Evolutionary conservation across 2,329 filamentous ascomycete species (phyloP).

Genomic region (Cordyceps cateniannulata): DNA sequence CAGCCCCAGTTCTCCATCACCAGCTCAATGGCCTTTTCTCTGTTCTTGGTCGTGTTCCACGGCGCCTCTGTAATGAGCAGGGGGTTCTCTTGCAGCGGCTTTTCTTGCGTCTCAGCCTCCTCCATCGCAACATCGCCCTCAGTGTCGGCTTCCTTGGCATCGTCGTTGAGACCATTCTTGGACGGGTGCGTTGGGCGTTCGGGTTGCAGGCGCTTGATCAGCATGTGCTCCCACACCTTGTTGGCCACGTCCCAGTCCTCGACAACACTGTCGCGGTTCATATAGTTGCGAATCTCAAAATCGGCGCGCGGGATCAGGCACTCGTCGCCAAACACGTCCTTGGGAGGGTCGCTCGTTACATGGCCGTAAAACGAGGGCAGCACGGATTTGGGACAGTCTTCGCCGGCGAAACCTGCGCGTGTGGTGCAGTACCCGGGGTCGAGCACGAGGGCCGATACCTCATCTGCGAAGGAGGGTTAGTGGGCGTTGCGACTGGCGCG

Average conservation of each 20-base stretch:
- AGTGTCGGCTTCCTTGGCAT: slow-evolving; percentile 50
- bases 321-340: slow-evolving; percentile 81
- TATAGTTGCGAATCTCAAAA: slow-evolving; percentile 86
- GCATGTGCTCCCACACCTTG: slow-evolving; percentile 86
- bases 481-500: slow-evolving; percentile 5
- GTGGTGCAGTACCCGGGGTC: slow-evolving; percentile 89
- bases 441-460: slow-evolving; percentile 93
- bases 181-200: slow-evolving; percentile 61
- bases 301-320: slow-evolving; percentile 69
- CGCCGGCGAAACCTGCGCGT: slow-evolving; percentile 92
- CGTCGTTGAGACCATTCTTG: slow-evolving; percentile 75
- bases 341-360: slow-evolving; percentile 38
- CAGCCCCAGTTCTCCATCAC: slow-evolving; percentile 96
- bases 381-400: slow-evolving; percentile 93
- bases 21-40: slow-evolving; percentile 92
- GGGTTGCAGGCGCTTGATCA: slow-evolving; percentile 81
- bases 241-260: slow-evolving; percentile 94
- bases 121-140: slow-evolving; percentile 57
- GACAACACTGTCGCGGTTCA: slow-evolving; percentile 80
- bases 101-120: slow-evolving; percentile 52
- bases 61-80: slow-evolving; percentile 89
- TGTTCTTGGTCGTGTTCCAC: slow-evolving; percentile 81
- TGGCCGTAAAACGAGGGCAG: slow-evolving; percentile 84
- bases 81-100: slow-evolving; percentile 81
- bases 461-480: slow-evolving; percentile 53